Base-by-base conservation (phyloP, 208 protist genomes). In the Trypanosoma caninum region DNA sequence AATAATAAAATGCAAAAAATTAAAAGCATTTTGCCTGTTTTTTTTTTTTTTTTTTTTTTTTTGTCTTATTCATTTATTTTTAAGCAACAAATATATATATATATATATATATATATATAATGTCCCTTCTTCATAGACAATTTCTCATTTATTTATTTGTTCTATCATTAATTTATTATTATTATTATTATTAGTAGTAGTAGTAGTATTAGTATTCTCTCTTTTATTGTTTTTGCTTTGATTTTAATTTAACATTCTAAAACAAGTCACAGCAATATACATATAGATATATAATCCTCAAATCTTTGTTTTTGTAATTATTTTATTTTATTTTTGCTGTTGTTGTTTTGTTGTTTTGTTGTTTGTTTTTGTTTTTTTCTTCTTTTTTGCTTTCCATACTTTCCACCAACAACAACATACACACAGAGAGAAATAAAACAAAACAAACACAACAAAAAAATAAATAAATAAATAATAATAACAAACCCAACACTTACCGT, bases 401-500 rank as follows among this genome's bases (percentile, higher is more conserved):
- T 13, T 30, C 23, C 20, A 38, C 27, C 50, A 34, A 10, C 50
- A 56, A 34, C 50, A 38, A 13, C 30, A 38, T 14, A 40, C 14
- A 38, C 50, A n/a, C 18, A 56, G 8, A 1, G 6, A 34, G 38
- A 34, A 56, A 50, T 25, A 59, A 40, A 35, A 53, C 0, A 33
- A 23, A 58, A 67, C 44, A 38, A 64, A 63, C 38, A 66, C 47
- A 57, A 65, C 54, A 63, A 59, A 16, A 22, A 58, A 65, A 18
- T 48, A 27, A 18, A 27, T 56, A 16, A 48, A 27, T 48, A 33
- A 54, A 25, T 35, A 63, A 7, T 33, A 44, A 40, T 22, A 13
- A 40, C n/a, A n/a, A n/a, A n/a, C n/a, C n/a, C n/a, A n/a, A n/a
- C n/a, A n/a, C n/a, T n/a, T n/a, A n/a, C n/a, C n/a, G n/a, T n/a